Conservation (phyloP, 495 filamentous ascomycete genomes). For the Schizothecium vesticola region DNA sequence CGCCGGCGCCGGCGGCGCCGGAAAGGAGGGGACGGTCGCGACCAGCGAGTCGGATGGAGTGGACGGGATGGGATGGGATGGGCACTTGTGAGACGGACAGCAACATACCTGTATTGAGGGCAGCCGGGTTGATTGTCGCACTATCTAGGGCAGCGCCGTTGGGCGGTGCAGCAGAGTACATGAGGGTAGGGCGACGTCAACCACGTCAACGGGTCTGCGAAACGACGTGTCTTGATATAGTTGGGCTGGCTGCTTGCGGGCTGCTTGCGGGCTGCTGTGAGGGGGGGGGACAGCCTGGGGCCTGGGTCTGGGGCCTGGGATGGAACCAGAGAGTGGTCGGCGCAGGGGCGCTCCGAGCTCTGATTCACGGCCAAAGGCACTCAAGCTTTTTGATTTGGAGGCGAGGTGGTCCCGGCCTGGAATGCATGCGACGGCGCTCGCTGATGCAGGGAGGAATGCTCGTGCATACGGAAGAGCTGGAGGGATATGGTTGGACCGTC, state of each 20-base stretch:
- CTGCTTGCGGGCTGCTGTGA: constrained; percentile 3
- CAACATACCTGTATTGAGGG: constrained; percentile 49
- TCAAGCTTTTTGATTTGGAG: constrained; percentile 24
- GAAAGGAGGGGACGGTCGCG: not conserved
- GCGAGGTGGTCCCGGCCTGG: constrained; percentile 18
- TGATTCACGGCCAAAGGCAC: constrained; percentile 22
- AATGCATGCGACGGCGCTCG: constrained; percentile 38
- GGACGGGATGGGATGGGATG: not conserved
- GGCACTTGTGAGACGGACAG: constrained; percentile 13
- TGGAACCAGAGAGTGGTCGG: not conserved
- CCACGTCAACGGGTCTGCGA: constrained; percentile 42
- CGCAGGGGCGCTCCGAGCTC: constrained; percentile 3
- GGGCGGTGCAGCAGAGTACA: constrained; percentile 49
- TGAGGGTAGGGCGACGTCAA: constrained; percentile 39
- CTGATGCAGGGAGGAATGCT: constrained; percentile 29
- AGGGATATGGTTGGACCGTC: constrained; percentile 27
- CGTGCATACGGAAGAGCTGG: constrained; percentile 39
- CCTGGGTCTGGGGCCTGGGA: not conserved
- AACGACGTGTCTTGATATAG: constrained; percentile 56
- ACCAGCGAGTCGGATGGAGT: not conserved
- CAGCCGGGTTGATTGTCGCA: constrained; percentile 53
- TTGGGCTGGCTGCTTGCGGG: constrained; percentile 36
- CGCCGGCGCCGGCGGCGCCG: not conserved
- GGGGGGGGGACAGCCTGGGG: constrained; percentile 14
- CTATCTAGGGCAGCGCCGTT: constrained; percentile 45